Base-by-base conservation (phyloP, 148 eudicot genomes). In the Drosera capensis region DNA sequence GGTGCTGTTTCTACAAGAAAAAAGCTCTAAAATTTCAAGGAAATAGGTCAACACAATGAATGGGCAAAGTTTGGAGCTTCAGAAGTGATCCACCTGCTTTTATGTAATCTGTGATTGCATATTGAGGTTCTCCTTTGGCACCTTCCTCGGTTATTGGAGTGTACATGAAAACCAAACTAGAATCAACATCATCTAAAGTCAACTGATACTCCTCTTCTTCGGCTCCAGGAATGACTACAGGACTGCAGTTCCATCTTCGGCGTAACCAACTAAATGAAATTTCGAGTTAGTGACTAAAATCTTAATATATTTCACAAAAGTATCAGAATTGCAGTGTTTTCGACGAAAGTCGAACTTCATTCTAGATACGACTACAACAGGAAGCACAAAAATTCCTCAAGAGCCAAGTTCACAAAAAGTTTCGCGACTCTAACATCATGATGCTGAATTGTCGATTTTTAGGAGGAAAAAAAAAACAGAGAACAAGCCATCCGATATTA, bases 131-230 rank as follows among this genome's bases (percentile, higher is more conserved):
- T 51, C 99, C 99, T 72, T 90, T 84, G 48, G 70, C 67, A 59
- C 93, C 95, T 73, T 81, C 99, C 64, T 70, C 85, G 45, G 99
- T 78, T 54, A 90, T 79, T 24, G 99, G 99, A 24, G 99, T 85
- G 53, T 77, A 85, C 99, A 90, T 90, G 52, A 62, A 90, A 49
- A 90, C 95, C 71, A 90, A 68, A 68, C 99, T 85, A 15, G 95
- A 90, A 81, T 71, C 95, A 56, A 85, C 55, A 53, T 90, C 99
- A 46, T 85, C 95, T 20, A 85, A 40, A 43, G 62, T 71, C 68
- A 90, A 54, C 58, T 41, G 66, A 66, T 90, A 85, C 53, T 85
- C 86, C 70, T 78, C 95, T 37, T 80, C 78, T 73, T 90, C 99
- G 42, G 95, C 99, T 46, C 95, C 95, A 58, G 62, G 49, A 61